Base-by-base conservation (phyloP, 163 green algal species). In the Picocystis sp. region DNA sequence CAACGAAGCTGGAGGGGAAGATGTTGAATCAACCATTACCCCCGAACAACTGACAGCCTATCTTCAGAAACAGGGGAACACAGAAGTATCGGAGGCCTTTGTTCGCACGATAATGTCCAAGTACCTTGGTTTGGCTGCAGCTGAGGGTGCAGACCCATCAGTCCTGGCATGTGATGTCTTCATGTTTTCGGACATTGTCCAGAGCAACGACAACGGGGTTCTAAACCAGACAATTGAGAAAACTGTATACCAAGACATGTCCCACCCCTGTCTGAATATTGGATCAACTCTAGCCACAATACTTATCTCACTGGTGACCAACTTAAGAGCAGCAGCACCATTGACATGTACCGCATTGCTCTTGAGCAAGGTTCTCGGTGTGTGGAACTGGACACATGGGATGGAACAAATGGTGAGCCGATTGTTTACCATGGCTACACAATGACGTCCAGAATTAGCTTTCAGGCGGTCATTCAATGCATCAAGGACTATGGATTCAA, bases 261-360 rank as follows among this genome's bases (percentile, higher is more conserved):
- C 43, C 2, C 14, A 25, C 2, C 44, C 21, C n/a, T 63, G 23
- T 50, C 33, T n/a, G 17, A 57, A 17, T 63, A 63, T 29, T 63
- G 52, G 34, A 41, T 63, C 13, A 63, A 63, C 13, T 54, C 41
- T 3, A 48, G 21, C 29, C 56, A 63, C 48, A 63, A 63, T 19
- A 58, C 56, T 22, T 63, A 63, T 35, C 53, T 63, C 17, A 22
- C 25, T n/a, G 56, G 56, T 3, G 34, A 63, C 33, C 56, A 63
- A 38, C 43, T 63, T 3, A 43, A 35, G 25, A 50, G 33, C 11
- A 41, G 13, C 21, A 43, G 47, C 38, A 47, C n/a, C 9, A 25
- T 25, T 11, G 15, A 19, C 17, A 53, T 53, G 19, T 51, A 57
- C 2, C 45, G 46, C 14, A 24, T 45, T 17, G 49, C 49, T 14